A percentile compares a stretch with the other conserved stretches of the same genome.
Evolutionary conservation across 1,284 basidiomycete genomes (phyloP).

Genomic region (Rhodofomes roseus): DNA sequence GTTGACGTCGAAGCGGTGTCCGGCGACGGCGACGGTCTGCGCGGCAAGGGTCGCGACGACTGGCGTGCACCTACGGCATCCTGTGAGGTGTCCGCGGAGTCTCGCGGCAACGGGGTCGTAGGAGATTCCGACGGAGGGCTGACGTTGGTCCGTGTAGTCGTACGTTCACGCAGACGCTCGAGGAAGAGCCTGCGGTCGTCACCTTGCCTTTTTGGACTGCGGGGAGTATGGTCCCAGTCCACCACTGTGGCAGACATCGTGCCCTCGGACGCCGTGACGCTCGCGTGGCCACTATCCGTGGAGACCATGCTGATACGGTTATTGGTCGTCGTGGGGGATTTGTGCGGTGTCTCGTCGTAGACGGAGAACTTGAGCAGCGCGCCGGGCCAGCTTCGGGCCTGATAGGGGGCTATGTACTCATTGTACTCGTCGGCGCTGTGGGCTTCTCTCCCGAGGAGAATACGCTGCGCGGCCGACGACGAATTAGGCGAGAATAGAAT

Average conservation of each 20-base stretch:
- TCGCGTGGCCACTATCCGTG: slow-evolving; percentile 10
- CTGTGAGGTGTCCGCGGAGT: neutral
- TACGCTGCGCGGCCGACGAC: slow-evolving; percentile 33
- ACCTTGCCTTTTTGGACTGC: slow-evolving; percentile 7
- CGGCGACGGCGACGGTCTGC: neutral
- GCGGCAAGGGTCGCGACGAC: slow-evolving; percentile 9
- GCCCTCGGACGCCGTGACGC: slow-evolving; percentile 10
- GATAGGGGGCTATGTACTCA: slow-evolving; percentile 44
- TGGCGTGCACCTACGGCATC: neutral
- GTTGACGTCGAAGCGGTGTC: neutral
- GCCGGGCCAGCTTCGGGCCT: slow-evolving; percentile 46
- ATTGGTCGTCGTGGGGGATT: slow-evolving; percentile 25
- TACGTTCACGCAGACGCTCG: slow-evolving; percentile 23
- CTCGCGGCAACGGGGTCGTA: neutral
- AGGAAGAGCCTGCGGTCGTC: slow-evolving; percentile 21
- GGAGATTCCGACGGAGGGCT: neutral
- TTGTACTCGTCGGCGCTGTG: slow-evolving; percentile 56
- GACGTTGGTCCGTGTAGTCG: slow-evolving; percentile 11
- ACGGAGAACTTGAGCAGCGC: slow-evolving; percentile 62
- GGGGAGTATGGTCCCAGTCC: slow-evolving; percentile 10
- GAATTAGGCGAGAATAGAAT: slow-evolving; percentile 64
- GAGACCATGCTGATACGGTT: slow-evolving; percentile 3
- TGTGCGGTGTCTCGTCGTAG: slow-evolving; percentile 46
- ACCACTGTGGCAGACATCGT: slow-evolving; percentile 16
- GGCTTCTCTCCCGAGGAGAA: slow-evolving; percentile 60